Evolutionary conservation across 192 early-diverging fungal genomes (phyloP), one percentile per base, ranked within the genome.

Genomic region (Coemansia sp.): DNA sequence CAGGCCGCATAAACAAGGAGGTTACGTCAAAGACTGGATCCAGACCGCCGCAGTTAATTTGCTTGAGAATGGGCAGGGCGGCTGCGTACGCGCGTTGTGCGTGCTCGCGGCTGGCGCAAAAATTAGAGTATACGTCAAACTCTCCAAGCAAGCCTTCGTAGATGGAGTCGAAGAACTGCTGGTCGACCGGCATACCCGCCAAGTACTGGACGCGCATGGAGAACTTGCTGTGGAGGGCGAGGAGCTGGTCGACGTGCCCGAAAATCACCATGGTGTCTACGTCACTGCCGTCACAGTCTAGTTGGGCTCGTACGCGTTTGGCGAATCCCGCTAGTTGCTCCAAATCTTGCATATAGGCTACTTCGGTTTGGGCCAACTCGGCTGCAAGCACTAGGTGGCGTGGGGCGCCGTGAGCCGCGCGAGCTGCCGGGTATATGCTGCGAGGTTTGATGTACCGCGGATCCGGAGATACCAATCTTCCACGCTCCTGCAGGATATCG

Each of bases 341-440:
- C 40, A 84, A 65, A 52, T 84, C 81, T 62, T 84, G 81, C 65
- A 84, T 69, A 39, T 84, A 84, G 44, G 77, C 81, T 55, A 72
- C 70, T 62, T 84, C 81, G 10, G 81, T 84, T n/a, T 77, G 69
- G 18, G 81, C 69, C 33, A 84, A 60, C 71, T 84, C 81, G 24
- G 65, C 62, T 0, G 71, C 77, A 29, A 80, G 69, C 69, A 71
- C 78, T 2, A 66, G 44, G 33, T 75, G 65, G 18, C 73, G 53
- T 5, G 78, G 70, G n/a, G 40, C 65, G 5, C 69, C 78, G 18
- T 33, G 39, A 1, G 31, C 33, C 12, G 67, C 57, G 29, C 69
- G 69, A 9, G 62, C 57, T 3, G 62, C 40, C n/a, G 81, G 81
- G 31, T 84, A 84, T 6, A 84, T 65, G 44, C 61, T 75, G 71